phyloP scores from a whole-genome alignment of 106 monocot species.

The Phalaenopsis aphrodite region DNA sequence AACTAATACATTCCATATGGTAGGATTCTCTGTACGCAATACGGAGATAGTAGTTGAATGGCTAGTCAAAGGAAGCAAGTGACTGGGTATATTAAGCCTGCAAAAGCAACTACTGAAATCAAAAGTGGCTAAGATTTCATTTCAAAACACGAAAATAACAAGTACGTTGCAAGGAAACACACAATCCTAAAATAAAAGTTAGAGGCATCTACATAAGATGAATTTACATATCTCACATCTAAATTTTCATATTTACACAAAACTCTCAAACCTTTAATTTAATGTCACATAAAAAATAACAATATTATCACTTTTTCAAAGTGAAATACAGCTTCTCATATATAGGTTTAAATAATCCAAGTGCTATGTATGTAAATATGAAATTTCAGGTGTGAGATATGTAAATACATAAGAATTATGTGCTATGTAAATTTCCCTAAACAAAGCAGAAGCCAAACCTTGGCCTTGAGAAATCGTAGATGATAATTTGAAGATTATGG shows the following conservation, averaged over 20 bases:
- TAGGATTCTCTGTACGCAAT: slow-evolving; percentile 65
- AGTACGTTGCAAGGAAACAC: neutral
- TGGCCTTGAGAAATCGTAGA: slow-evolving; percentile 87
- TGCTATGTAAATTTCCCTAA: neutral
- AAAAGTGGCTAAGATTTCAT: neutral
- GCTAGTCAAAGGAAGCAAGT: slow-evolving; percentile 70
- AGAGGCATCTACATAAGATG: neutral
- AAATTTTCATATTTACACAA: no score
- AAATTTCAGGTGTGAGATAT: no score
- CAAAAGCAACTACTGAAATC: slow-evolving; percentile 11
- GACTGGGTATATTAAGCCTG: slow-evolving; percentile 65
- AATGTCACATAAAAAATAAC: no score
- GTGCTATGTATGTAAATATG: no score
- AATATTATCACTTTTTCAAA: no score
- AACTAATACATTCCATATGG: slow-evolving; percentile 77
- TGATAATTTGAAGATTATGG: slow-evolving; percentile 72
- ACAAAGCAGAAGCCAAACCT: slow-evolving; percentile 30
- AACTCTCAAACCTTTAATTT: no score
- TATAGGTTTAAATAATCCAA: no score
- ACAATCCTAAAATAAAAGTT: neutral
- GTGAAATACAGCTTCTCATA: no score
- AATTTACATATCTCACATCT: no score
- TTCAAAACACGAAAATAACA: neutral
- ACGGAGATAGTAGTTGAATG: slow-evolving; percentile 83
- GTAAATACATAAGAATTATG: no score